Percentiles rank a stretch among this genome's conserved stretches.
Conservation (phyloP, 805 yeast species). For the Zygosaccharomyces lentus region DNA sequence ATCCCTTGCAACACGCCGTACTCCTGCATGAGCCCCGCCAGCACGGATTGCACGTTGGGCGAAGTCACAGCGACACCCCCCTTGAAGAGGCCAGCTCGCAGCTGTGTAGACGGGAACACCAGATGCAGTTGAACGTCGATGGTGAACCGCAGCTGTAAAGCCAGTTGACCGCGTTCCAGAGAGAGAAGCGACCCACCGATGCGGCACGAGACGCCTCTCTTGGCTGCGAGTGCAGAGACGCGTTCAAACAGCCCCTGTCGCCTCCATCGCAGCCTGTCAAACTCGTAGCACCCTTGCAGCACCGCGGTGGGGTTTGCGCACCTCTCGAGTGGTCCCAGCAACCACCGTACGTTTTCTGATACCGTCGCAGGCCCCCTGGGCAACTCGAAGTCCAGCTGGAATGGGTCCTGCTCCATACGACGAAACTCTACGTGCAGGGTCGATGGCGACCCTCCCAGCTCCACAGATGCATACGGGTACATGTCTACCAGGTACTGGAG, state of each 20-base stretch:
- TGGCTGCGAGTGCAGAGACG: neutral
- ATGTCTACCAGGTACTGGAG: conserved; percentile 17
- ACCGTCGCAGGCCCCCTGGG: conserved; percentile 1
- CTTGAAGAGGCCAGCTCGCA: conserved; percentile 3
- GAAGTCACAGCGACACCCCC: conserved; percentile 1
- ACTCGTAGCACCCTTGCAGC: conserved; percentile 25
- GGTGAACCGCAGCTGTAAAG: conserved; percentile 1
- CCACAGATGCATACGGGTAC: conserved; percentile 14
- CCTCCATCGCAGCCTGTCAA: conserved; percentile 18
- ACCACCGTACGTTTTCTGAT: conserved; percentile 10
- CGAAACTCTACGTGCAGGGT: neutral
- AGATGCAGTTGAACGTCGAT: conserved; percentile 4
- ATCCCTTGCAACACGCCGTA: conserved; percentile 25
- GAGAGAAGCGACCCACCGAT: conserved; percentile 5
- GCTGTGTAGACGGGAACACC: conserved; percentile 5
- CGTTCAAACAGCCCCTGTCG: conserved; percentile 10
- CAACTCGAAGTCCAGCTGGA: neutral
- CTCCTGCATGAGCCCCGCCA: conserved; percentile 19
- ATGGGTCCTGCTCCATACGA: neutral
- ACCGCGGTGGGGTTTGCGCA: conserved; percentile 13
- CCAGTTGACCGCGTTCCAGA: neutral
- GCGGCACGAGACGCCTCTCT: neutral
- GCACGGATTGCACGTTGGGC: conserved; percentile 11
- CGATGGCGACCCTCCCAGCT: conserved; percentile 4
- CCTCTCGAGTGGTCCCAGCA: conserved; percentile 5